These are phyloP conservation scores for Rhynchosporium graminicola DNA, from an alignment of 2,329 filamentous ascomycete genomes.

Conservation along the genomic window DNA sequence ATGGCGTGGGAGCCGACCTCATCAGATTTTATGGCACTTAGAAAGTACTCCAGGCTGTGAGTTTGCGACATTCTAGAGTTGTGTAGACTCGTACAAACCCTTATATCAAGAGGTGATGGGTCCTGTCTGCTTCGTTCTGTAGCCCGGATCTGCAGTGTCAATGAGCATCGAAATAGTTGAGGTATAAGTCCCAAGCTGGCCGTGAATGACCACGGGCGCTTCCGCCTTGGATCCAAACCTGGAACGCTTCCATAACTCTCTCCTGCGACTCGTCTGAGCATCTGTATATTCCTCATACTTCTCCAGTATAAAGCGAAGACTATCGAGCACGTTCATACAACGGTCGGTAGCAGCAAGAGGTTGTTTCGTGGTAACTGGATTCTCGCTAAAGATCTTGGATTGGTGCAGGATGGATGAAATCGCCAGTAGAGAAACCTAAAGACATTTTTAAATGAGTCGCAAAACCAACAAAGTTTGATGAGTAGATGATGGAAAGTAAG, in stretches of 20 bases:
- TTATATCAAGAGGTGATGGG: neutral
- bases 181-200: neutral
- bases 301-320: neutral
- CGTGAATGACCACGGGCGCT: neutral
- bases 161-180: neutral
- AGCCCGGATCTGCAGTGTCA: neutral
- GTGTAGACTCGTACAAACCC: fast-evolving
- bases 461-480: too few species aligned
- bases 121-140: neutral
- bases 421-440: too few species aligned
- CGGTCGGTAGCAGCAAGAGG: neutral
- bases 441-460: too few species aligned
- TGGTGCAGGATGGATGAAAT: neutral
- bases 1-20: too few species aligned
- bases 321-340: slow-evolving; percentile 2
- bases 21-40: neutral
- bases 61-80: neutral
- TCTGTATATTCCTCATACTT: neutral
- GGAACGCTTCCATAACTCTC: neutral
- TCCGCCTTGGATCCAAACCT: neutral
- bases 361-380: slow-evolving; percentile 5
- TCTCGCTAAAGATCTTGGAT: slow-evolving; percentile 46
- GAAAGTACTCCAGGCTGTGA: neutral
- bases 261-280: neutral
- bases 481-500: too few species aligned